Evolutionary conservation across 768 basidiomycete species (phyloP).

Genomic region (Kwoniella newhampshirensis): DNA sequence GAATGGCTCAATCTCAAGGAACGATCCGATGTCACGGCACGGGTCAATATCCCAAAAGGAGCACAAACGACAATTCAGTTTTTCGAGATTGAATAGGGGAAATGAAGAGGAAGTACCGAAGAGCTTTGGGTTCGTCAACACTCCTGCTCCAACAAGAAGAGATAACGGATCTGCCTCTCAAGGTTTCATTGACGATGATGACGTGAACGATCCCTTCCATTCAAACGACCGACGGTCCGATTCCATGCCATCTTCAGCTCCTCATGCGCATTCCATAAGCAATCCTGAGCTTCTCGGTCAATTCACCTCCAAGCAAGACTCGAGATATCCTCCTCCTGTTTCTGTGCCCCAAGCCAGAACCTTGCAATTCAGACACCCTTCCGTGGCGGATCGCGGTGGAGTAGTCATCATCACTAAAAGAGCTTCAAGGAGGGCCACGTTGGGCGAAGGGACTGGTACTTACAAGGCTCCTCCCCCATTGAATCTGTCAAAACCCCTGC

Average conservation of each 20-base stretch:
- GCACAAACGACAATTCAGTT: background rate
- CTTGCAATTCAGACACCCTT: conserved; percentile 27
- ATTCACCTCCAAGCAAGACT: conserved; percentile 4
- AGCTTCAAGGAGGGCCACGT: background rate
- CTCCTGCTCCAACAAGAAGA: background rate
- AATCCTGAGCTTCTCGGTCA: conserved; percentile 12
- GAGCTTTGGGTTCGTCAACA: conserved; percentile 14
- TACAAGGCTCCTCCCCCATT: conserved; percentile 10
- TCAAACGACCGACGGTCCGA: conserved; percentile 10
- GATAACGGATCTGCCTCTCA: background rate
- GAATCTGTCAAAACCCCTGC: conserved; percentile 19
- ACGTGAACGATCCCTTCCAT: conserved; percentile 9
- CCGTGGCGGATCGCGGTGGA: conserved; percentile 18
- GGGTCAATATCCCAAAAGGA: background rate
- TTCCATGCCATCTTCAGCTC: background rate
- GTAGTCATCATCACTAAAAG: conserved; percentile 20
- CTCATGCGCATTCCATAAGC: conserved; percentile 8
- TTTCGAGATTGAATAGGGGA: background rate
- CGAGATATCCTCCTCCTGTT: conserved; percentile 6
- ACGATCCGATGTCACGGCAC: conserved; percentile 1
- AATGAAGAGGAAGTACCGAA: background rate
- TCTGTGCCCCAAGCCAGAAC: conserved; percentile 7
- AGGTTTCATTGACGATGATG: background rate
- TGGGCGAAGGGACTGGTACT: background rate
- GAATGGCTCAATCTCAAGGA: background rate